These are phyloP conservation scores for Hyaloperonospora arabidopsidis DNA, from an alignment of 352 stramenopile genomes.

Conservation along the genomic window DNA sequence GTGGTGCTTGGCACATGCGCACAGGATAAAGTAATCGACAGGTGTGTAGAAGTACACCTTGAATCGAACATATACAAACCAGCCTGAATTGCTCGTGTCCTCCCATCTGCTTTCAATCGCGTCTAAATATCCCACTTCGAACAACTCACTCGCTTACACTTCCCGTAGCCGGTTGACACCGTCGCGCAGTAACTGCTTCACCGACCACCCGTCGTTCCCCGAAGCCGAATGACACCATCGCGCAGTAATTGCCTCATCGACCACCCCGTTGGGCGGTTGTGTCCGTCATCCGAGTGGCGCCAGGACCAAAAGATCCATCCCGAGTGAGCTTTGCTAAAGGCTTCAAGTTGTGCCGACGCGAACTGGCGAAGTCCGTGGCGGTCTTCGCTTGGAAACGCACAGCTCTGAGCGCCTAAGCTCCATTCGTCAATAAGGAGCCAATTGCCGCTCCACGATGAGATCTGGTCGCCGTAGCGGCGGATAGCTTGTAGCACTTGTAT, in stretches of 20 bases:
- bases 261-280: constrained; percentile 52
- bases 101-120: too few relatives aligned
- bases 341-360: constrained; percentile 46
- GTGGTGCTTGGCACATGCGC: too few relatives aligned
- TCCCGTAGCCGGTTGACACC: constrained; percentile 38
- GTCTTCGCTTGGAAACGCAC: constrained; percentile 50
- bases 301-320: constrained; percentile 87
- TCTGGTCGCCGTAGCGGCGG: constrained; percentile 42
- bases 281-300: constrained; percentile 63
- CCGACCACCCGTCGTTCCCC: constrained; percentile 56
- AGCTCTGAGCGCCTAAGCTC: constrained; percentile 56
- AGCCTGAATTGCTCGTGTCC: too few relatives aligned
- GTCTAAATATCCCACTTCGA: too few relatives aligned
- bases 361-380: constrained; percentile 39
- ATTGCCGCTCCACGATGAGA: constrained; percentile 56
- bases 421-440: constrained; percentile 80
- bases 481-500: constrained; percentile 56
- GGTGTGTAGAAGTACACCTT: too few relatives aligned
- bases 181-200: constrained; percentile 71
- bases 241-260: constrained; percentile 72
- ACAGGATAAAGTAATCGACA: too few relatives aligned
- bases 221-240: constrained; percentile 48
- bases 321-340: constrained; percentile 50
- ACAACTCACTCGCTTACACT: constrained; percentile 5
- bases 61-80: too few relatives aligned